Evolutionary conservation across 352 stramenopile species (phyloP).

Genomic region (Phytophthora europaea): DNA sequence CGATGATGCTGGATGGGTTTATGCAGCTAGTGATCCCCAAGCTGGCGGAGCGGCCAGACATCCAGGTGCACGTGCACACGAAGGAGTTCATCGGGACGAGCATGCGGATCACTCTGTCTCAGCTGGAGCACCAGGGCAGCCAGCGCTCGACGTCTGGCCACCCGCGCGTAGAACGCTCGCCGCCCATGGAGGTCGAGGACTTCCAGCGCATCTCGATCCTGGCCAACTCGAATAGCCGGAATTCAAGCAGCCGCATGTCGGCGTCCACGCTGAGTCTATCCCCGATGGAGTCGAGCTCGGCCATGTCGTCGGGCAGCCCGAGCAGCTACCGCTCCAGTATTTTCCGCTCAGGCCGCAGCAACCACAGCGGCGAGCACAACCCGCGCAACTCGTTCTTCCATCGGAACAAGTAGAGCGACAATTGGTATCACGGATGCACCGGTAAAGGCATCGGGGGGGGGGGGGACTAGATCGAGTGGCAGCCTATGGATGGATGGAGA

Average conservation of each 20-base stretch:
- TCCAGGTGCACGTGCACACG: slow-evolving; percentile 91
- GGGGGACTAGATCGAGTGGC: slow-evolving; percentile 31
- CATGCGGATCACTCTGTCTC: slow-evolving; percentile 89
- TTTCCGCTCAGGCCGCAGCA: slow-evolving; percentile 60
- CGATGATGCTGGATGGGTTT: slow-evolving; percentile 93
- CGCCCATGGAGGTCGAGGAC: slow-evolving; percentile 66
- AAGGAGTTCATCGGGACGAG: slow-evolving; percentile 93
- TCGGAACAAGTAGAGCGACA: slow-evolving; percentile 55
- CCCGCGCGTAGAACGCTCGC: slow-evolving; percentile 41
- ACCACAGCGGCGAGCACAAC: slow-evolving; percentile 44
- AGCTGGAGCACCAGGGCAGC: slow-evolving; percentile 50
- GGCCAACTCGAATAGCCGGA: slow-evolving; percentile 44
- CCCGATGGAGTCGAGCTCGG: slow-evolving; percentile 54
- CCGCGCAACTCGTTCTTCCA: slow-evolving; percentile 72
- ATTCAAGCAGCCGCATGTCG: slow-evolving; percentile 56
- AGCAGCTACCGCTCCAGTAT: slow-evolving; percentile 59
- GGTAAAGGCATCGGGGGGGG: slow-evolving; percentile 17
- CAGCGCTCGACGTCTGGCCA: slow-evolving; percentile 16
- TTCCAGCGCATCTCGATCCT: slow-evolving; percentile 81
- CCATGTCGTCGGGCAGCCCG: slow-evolving; percentile 46
- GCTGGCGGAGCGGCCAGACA: slow-evolving; percentile 81
- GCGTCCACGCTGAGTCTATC: slow-evolving; percentile 66
- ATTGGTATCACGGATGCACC: slow-evolving; percentile 2
- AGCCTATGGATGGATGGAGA: slow-evolving; percentile 9
- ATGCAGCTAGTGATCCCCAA: slow-evolving; percentile 92